These are phyloP conservation scores for Irpex sp. DNA, from an alignment of 1,284 basidiomycete species.

Conservation along the genomic window DNA sequence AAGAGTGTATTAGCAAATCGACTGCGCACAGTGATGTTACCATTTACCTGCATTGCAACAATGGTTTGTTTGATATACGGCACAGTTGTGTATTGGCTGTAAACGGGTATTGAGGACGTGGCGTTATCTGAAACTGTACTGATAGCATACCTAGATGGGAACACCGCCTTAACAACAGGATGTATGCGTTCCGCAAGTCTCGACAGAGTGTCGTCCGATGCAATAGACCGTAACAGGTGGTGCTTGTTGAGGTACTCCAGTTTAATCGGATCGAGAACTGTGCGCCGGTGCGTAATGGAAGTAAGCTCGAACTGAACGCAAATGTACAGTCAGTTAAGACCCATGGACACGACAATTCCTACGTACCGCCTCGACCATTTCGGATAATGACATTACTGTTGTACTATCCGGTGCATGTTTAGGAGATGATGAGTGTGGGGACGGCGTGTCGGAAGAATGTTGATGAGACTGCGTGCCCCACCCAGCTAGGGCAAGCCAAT, in stretches of 20 bases:
- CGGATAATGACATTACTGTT: conserved; percentile 56
- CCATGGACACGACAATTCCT: neutral
- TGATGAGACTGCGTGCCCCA: conserved; percentile 68
- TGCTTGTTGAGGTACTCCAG: conserved; percentile 78
- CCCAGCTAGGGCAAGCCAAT: conserved; percentile 92
- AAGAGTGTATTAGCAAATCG: neutral
- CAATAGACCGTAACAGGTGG: conserved; percentile 54
- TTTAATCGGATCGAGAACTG: conserved; percentile 68
- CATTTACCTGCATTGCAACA: conserved; percentile 47
- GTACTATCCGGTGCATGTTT: conserved; percentile 60
- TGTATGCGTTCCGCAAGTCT: conserved; percentile 47
- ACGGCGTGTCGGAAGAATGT: conserved; percentile 14
- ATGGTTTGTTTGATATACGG: conserved; percentile 61
- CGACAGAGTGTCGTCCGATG: conserved; percentile 40
- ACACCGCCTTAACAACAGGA: conserved; percentile 43
- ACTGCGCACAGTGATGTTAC: neutral
- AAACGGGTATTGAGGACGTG: neutral
- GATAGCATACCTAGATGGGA: conserved; percentile 34
- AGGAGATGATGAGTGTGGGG: conserved; percentile 11
- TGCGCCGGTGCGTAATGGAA: conserved; percentile 70
- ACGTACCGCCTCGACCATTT: conserved; percentile 61
- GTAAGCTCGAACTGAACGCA: conserved; percentile 62
- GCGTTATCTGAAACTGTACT: conserved; percentile 14
- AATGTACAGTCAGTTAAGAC: neutral
- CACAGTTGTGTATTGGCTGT: conserved; percentile 45